Percentiles rank a stretch among this genome's conserved stretches.
Evolutionary conservation across 208 protist genomes (phyloP).

Genomic region (Leishmania gerbilli): DNA sequence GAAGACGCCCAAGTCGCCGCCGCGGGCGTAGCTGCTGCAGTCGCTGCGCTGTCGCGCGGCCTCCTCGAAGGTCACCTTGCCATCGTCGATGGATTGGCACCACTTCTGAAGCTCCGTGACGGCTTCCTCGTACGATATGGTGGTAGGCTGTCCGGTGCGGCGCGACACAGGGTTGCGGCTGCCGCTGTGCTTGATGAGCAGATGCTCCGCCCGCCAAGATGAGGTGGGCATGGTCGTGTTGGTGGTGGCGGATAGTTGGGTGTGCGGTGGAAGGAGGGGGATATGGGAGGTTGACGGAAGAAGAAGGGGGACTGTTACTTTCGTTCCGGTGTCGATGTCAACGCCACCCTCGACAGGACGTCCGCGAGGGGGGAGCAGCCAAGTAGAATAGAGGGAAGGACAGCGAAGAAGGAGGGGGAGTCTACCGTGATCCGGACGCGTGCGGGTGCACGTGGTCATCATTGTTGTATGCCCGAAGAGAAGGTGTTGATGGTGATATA

Average conservation of each 20-base stretch:
- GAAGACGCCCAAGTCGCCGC: conserved; percentile 91
- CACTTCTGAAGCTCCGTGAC: conserved; percentile 76
- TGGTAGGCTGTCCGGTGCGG: conserved; percentile 70
- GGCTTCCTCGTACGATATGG: conserved; percentile 73
- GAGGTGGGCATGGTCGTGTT: conserved; percentile 31
- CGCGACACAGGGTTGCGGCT: conserved; percentile 92
- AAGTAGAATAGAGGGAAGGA: background rate
- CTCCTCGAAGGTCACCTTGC: conserved; percentile 81
- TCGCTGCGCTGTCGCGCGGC: conserved; percentile 86
- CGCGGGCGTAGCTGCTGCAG: conserved; percentile 81
- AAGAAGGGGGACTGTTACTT: background rate
- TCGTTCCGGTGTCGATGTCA: background rate
- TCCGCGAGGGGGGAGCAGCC: background rate
- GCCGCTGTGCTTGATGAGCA: conserved; percentile 90
- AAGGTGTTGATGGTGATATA: background rate
- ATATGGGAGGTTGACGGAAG: too few relatives aligned
- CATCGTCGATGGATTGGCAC: conserved; percentile 61
- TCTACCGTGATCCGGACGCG: background rate
- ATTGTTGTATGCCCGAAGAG: background rate
- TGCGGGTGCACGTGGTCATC: background rate
- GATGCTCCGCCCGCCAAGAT: conserved; percentile 68
- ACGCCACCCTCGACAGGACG: background rate
- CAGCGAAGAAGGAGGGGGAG: background rate
- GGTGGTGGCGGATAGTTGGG: background rate
- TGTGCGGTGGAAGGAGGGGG: background rate